These are phyloP conservation scores for Stenogyne calaminthoides DNA, from an alignment of 305 asterid genomes.

Conservation along the genomic window DNA sequence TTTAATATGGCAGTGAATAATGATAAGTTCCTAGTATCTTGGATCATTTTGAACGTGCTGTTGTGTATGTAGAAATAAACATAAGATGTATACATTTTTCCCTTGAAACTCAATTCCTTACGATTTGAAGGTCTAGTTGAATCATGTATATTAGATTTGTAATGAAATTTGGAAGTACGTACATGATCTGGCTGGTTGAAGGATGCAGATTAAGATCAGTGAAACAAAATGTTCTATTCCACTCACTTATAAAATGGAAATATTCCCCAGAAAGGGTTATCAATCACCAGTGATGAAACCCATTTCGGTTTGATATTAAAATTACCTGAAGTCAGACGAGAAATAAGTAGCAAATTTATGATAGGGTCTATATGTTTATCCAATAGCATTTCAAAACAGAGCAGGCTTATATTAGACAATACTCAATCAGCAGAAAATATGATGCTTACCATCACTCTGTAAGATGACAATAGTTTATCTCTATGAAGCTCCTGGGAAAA, in stretches of 20 bases:
- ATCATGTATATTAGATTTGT: neutral
- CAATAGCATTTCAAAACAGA: constrained; percentile 3
- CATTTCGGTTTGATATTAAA: neutral
- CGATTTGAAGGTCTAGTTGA: neutral
- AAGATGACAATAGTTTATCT: constrained; percentile 58
- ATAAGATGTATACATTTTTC: neutral
- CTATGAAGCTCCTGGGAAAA: constrained; percentile 57
- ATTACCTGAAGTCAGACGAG: neutral
- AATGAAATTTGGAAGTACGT: neutral
- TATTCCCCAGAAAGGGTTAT: neutral
- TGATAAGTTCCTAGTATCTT: neutral
- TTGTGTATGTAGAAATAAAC: neutral
- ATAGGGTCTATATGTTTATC: constrained; percentile 8
- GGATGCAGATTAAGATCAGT: neutral
- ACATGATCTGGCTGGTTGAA: neutral
- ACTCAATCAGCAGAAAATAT: too few relatives aligned
- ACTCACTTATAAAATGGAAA: neutral
- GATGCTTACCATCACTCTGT: constrained; percentile 68
- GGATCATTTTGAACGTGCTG: neutral
- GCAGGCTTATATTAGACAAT: neutral
- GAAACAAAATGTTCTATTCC: neutral
- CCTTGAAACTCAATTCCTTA: neutral
- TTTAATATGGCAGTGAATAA: neutral
- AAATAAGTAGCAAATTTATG: neutral
- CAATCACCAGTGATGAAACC: neutral